Evolutionary conservation across 1,284 basidiomycete genomes (phyloP).

Genomic region (Ustanciosporium gigantosporum): DNA sequence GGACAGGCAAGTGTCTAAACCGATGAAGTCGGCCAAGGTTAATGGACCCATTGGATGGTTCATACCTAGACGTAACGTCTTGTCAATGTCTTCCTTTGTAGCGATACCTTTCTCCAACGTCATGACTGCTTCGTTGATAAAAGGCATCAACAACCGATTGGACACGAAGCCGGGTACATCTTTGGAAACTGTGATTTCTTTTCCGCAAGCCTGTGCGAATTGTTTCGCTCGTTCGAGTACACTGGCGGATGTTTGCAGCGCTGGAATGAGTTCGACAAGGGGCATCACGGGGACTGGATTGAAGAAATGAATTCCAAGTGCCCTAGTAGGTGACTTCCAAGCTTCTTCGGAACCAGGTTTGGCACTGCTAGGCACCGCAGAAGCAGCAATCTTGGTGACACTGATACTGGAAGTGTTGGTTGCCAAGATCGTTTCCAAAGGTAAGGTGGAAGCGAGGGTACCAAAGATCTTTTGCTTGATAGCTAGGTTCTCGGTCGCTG

Average conservation of each 20-base stretch:
- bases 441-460: constrained; percentile 71
- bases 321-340: constrained; percentile 36
- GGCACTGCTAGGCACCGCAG: constrained; percentile 44
- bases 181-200: constrained; percentile 65
- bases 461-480: constrained; percentile 81
- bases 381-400: constrained; percentile 85
- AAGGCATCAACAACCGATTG: constrained; percentile 76
- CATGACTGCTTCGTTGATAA: constrained; percentile 91
- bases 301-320: constrained; percentile 82
- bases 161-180: constrained; percentile 79
- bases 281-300: constrained; percentile 76
- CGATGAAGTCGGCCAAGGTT: constrained; percentile 70
- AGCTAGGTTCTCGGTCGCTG: constrained; percentile 81
- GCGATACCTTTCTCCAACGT: constrained; percentile 88
- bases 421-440: constrained; percentile 79
- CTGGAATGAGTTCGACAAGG: constrained; percentile 88
- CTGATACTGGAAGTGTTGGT: constrained; percentile 93
- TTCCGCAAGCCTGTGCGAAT: constrained; percentile 87
- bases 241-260: constrained; percentile 80
- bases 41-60: constrained; percentile 85
- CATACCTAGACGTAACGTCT: constrained; percentile 89
- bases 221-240: constrained; percentile 76
- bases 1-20: constrained; percentile 73
- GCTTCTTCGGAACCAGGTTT: constrained; percentile 32
- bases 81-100: constrained; percentile 91